phyloP scores from a whole-genome alignment of 345 rosid genomes.

The Eucalyptus paniculata region DNA sequence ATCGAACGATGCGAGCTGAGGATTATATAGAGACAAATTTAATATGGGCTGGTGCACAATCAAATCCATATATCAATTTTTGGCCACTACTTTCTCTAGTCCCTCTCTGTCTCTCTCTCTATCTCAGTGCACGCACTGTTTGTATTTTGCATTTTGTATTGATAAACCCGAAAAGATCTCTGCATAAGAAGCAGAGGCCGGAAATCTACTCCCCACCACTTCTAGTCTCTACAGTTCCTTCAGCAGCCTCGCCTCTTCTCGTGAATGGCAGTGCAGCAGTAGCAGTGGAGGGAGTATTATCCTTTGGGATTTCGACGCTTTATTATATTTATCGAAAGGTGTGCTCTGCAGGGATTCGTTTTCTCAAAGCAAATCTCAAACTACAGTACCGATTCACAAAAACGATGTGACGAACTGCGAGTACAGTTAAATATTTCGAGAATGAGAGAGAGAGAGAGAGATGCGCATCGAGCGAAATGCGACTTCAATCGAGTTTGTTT shows the following conservation, averaged over 20 bases:
- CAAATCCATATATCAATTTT: background rate
- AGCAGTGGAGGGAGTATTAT: background rate
- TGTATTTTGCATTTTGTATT: background rate
- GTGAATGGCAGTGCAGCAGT: background rate
- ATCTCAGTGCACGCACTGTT: background rate
- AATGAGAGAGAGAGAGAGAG: background rate
- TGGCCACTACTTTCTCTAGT: background rate
- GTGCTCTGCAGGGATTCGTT: background rate
- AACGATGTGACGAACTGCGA: background rate
- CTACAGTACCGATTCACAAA: background rate
- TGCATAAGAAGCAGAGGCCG: background rate
- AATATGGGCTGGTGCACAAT: background rate
- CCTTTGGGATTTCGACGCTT: background rate
- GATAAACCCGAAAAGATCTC: constrained; percentile 13
- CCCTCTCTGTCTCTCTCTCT: background rate
- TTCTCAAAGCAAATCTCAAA: background rate
- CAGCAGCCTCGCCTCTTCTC: background rate
- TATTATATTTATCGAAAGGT: background rate
- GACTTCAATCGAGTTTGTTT: background rate
- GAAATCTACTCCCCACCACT: background rate
- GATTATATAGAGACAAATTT: background rate
- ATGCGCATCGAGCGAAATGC: background rate
- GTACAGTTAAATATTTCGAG: background rate
- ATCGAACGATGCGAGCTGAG: background rate
- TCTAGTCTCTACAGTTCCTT: background rate